Conservation (phyloP, 2,329 filamentous ascomycete genomes). For the Colletotrichum ledebouriae region DNA sequence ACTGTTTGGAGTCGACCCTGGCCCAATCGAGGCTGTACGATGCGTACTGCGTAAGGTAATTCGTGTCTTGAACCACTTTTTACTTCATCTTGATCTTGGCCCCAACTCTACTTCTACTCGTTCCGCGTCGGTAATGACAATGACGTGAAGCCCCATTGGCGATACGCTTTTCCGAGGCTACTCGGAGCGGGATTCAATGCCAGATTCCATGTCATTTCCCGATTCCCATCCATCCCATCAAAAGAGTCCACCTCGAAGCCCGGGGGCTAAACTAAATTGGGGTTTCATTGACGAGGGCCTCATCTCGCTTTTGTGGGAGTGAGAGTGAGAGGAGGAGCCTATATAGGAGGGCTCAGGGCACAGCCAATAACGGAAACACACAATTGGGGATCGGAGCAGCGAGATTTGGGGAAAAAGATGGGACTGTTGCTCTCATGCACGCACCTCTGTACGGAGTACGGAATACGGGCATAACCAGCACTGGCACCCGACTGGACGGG, state of each 20-base stretch:
- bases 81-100: not conserved
- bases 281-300: not conserved
- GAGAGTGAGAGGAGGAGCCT: not conserved
- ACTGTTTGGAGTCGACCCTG: not conserved
- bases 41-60: not conserved
- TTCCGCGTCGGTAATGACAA: slow-evolving; percentile 28
- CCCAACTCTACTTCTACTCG: not conserved
- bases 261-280: slow-evolving; percentile 11
- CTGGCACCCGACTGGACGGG: too few relatives aligned
- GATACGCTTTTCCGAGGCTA: slow-evolving; percentile 18
- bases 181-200: slow-evolving; percentile 21
- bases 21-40: slow-evolving; percentile 11
- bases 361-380: not conserved
- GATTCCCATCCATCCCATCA: not conserved
- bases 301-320: slow-evolving; percentile 26
- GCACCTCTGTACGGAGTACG: not conserved
- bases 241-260: not conserved
- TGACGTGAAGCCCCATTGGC: slow-evolving; percentile 32
- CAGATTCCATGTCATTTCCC: slow-evolving; percentile 29
- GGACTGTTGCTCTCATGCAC: not conserved
- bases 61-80: slow-evolving; percentile 17
- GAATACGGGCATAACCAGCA: slow-evolving; percentile 16
- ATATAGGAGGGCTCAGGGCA: not conserved
- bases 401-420: not conserved
- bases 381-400: not conserved